Conservation (phyloP, 2,329 filamentous ascomycete species). For the Monilinia aucupariae region DNA sequence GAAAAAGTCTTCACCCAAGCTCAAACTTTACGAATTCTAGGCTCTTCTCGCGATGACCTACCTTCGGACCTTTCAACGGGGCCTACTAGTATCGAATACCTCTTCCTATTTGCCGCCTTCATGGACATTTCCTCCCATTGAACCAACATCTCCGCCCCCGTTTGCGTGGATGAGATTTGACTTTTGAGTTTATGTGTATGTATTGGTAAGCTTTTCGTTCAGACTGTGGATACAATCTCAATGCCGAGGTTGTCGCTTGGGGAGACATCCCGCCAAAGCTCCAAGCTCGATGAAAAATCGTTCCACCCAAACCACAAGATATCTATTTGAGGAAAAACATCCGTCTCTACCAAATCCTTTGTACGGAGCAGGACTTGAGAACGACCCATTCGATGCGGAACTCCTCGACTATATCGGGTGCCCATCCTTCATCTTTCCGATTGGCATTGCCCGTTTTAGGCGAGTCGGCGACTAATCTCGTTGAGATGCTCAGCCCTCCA, state of each 20-base stretch:
- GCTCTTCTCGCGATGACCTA: background rate
- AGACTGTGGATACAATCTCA: conserved; percentile 5
- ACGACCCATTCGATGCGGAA: background rate
- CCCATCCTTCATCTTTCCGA: background rate
- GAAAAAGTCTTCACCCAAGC: conserved; percentile 6
- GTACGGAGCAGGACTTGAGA: background rate
- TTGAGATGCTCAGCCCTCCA: background rate
- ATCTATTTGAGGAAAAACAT: conserved; percentile 7
- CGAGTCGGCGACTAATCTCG: no score
- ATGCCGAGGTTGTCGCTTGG: conserved; percentile 3
- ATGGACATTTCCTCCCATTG: conserved; percentile 11
- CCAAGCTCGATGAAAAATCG: background rate
- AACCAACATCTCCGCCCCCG: background rate
- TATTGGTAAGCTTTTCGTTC: conserved; percentile 12
- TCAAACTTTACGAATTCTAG: conserved; percentile 3
- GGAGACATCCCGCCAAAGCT: conserved; percentile 9
- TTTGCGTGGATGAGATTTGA: background rate
- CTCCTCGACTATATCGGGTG: background rate
- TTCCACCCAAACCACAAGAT: background rate
- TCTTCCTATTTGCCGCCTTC: background rate
- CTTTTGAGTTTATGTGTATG: background rate
- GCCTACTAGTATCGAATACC: background rate
- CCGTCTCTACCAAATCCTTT: background rate
- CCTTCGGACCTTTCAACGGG: background rate
- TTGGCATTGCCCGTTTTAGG: background rate